Conservation (phyloP, 192 early-diverging fungal genomes). For the Umbelopsis sp. region DNA sequence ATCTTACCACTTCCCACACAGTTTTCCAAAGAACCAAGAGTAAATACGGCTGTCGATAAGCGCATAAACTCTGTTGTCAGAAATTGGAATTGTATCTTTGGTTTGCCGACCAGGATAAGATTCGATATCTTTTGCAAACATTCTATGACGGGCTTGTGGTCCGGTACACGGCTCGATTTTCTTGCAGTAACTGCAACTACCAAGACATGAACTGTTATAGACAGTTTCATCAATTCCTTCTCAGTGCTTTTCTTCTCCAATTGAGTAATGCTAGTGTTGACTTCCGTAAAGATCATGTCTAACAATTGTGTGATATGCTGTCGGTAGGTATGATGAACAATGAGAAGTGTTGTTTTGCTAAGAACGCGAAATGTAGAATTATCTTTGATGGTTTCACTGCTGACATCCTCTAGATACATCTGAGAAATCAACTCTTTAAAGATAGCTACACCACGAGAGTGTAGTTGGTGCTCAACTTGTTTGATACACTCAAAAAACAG, state of each 20-base stretch:
- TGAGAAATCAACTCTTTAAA: constrained; percentile 45
- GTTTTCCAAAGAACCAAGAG: constrained; percentile 35
- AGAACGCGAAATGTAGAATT: constrained; percentile 42
- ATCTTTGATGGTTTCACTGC: constrained; percentile 31
- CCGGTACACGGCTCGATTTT: constrained; percentile 55
- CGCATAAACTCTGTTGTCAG: constrained; percentile 34
- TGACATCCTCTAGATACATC: constrained; percentile 38
- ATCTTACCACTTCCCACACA: constrained; percentile 33
- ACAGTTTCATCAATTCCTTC: constrained; percentile 36
- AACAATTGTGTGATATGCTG: constrained; percentile 52
- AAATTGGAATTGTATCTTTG: constrained; percentile 28
- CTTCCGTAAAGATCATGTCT: constrained; percentile 42
- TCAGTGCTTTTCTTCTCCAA: constrained; percentile 37
- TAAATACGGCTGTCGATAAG: constrained; percentile 31
- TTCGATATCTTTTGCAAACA: constrained; percentile 42
- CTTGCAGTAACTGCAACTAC: constrained; percentile 53
- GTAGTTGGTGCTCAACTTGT: constrained; percentile 55
- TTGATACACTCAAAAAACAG: constrained; percentile 87
- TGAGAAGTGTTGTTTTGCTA: constrained; percentile 50
- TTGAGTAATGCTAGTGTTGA: constrained; percentile 17
- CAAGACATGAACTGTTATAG: constrained; percentile 45
- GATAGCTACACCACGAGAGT: constrained; percentile 48
- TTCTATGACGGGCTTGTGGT: constrained; percentile 49
- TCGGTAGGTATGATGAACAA: constrained; percentile 53
- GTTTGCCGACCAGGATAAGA: constrained; percentile 31